Percentiles rank a stretch among this genome's conserved stretches.
phyloP scores from a whole-genome alignment of 2,329 filamentous ascomycete genomes.

The Lasiodiplodia theobromae region DNA sequence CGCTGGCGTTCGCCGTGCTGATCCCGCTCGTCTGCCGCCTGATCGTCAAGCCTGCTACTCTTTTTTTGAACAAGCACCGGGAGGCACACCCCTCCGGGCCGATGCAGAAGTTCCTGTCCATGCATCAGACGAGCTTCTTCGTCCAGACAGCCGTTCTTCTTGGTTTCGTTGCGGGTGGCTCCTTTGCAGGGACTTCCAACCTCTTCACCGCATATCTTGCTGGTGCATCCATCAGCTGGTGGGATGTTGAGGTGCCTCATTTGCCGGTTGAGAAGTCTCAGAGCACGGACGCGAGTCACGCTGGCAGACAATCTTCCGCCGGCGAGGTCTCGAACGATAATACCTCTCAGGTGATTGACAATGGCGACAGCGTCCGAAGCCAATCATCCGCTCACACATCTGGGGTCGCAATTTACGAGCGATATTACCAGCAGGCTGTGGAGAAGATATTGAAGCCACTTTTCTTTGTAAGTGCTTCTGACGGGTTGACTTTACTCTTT shows the following conservation, averaged over 20 bases:
- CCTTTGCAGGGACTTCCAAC: slow-evolving; percentile 68
- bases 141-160: slow-evolving; percentile 61
- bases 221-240: slow-evolving; percentile 67
- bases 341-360: background rate
- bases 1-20: slow-evolving; percentile 59
- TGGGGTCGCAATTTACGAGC: slow-evolving; percentile 50
- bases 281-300: background rate
- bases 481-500: slow-evolving; percentile 33
- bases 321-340: background rate
- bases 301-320: slow-evolving; percentile 3
- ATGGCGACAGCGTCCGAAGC: slow-evolving; percentile 1
- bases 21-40: slow-evolving; percentile 58
- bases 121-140: slow-evolving; percentile 49
- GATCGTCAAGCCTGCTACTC: slow-evolving; percentile 53
- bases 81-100: slow-evolving; percentile 33
- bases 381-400: slow-evolving; percentile 29
- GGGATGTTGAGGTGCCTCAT: slow-evolving; percentile 55
- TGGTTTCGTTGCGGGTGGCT: slow-evolving; percentile 57
- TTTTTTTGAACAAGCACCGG: slow-evolving; percentile 44
- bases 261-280: slow-evolving; percentile 19
- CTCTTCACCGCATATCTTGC: slow-evolving; percentile 68
- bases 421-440: slow-evolving; percentile 55
- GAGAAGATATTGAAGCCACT: slow-evolving; percentile 69
- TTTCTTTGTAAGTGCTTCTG: slow-evolving; percentile 65
- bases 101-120: slow-evolving; percentile 39